Conservation (phyloP, 2,329 filamentous ascomycete genomes). For the Tolypocladium cylindrosporum region DNA sequence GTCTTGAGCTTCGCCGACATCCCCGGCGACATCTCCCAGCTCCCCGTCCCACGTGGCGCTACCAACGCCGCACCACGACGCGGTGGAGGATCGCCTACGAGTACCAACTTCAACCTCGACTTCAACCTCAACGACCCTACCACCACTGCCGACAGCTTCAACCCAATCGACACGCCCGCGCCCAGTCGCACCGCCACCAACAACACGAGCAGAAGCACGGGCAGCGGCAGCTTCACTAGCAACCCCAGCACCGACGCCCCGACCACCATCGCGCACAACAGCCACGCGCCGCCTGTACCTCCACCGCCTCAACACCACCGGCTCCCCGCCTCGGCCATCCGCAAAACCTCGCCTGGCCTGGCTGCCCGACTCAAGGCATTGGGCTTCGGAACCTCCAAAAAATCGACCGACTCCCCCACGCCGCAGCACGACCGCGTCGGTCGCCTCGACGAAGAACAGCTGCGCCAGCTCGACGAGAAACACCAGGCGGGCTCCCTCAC, state of each 20-base stretch:
- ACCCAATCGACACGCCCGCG: constrained; percentile 4
- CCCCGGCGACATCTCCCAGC: constrained; percentile 15
- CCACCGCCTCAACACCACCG: constrained; percentile 11
- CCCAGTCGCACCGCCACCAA: constrained; percentile 4
- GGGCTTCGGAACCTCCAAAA: constrained; percentile 42
- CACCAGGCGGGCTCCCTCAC: constrained; percentile 46
- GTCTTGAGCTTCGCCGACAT: constrained; percentile 18
- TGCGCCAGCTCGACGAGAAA: constrained; percentile 58
- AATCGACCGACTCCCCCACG: constrained; percentile 16
- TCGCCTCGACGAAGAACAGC: constrained; percentile 59
- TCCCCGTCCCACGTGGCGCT: constrained; percentile 17
- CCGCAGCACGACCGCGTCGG: constrained; percentile 42
- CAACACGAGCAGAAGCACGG: constrained; percentile 1
- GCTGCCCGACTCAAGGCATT: constrained; percentile 56
- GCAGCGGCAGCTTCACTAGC: constrained; percentile 2
- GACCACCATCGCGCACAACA: constrained; percentile 1
- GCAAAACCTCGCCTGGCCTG: constrained; percentile 54
- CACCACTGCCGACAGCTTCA: background rate
- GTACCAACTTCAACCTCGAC: constrained; percentile 5
- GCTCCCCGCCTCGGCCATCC: constrained; percentile 21
- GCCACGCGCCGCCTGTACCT: constrained; percentile 3
- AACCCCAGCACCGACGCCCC: background rate
- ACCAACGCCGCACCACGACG: constrained; percentile 12
- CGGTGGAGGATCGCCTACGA: background rate
- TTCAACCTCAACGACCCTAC: background rate